Base-by-base conservation (phyloP, 345 rosid species). In the Laguncularia racemosa region DNA sequence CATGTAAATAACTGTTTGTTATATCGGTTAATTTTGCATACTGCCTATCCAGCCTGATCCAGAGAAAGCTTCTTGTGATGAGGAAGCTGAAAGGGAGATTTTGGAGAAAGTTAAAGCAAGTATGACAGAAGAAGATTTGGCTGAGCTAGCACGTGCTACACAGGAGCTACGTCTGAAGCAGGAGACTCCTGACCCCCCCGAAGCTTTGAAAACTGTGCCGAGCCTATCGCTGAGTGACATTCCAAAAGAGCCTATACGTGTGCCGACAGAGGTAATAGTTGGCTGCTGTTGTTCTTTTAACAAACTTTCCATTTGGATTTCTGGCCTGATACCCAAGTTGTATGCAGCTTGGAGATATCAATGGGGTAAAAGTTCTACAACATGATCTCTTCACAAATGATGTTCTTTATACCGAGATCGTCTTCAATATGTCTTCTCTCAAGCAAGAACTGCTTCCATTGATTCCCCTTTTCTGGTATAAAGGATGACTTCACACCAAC, bases 311-410 rank as follows among this genome's bases (percentile, higher is more conserved):
- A 33, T 4, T 33, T 33, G 40, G 6, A 33, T 33, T 33, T 33
- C 40, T 33, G 7, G 40, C 14, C 59, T 68, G 12, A 67, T 20
- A 45, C 50, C 58, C 44, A 59, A 20, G 17, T 50, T 47, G 26
- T 54, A 56, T 65, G 63, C 74, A 90, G 99, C 74, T 88, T 62
- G 97, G 92, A 48, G 83, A 81, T 68, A 84, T 93, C 69, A 76
- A 76, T 67, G 96, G 96, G 44, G 97, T 85, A 56, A 84, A 81
- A 74, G 95, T 87, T 71, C 72, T 93, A 77, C 81, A 73, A 63
- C 99, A 93, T 65, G 95, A 87, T 67, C 92, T 93, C 59, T 93
- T 89, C 69, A 89, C 99, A 38, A 93, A 93, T 75, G 97, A 93
- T 73, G 95, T 93, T 52, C 78, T 89, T 57, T 93, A 93, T 59